Evolutionary conservation across 2,329 filamentous ascomycete species (phyloP), one percentile per base, ranked within the genome.

Genomic region (Pyrenochaeta sp.): DNA sequence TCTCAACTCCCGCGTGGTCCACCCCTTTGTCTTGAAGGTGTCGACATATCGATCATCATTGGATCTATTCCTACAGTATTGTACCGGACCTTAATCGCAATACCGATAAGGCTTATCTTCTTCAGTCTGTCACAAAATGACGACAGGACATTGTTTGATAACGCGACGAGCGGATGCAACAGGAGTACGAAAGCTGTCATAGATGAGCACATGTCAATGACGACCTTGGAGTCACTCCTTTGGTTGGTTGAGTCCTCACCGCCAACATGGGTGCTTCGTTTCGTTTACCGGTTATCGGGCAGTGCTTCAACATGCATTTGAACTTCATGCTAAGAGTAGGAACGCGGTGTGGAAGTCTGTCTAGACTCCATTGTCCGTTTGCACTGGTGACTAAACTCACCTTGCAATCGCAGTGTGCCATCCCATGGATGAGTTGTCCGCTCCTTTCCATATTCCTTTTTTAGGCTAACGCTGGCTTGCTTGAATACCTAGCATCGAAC

Each of bases 61-160:
- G 45, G 45, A 10, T 34, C n/a, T 10, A 22, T 24, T 24, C 5
- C 13, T 22, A 10, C 45, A 47, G 19, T 15, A 9, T 34, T 12
- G 45, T 28, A 19, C 22, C 42, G 28, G 25, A 15, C 12, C 2
- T 46, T 19, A 5, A n/a, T 46, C 25, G 9, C 27, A 12, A 32
- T 10, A 27, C 45, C 45, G 45, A 47, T 47, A 47, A 47, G 45
- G n/a, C 13, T 8, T 43, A 42, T 50, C 22, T 30, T 39, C 28
- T 6, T 7, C 15, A 47, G 15, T 19, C 15, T 34, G 8, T 24
- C n/a, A 47, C 45, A 22, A 22, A 22, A 22, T 19, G 27, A 22
- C 15, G 36, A 22, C 24, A 42, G 24, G 15, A 30, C 15, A 2
- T 24, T 28, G 25, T 32, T 42, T 42, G 32, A 32, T 32, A 5